Percentiles rank a stretch among this genome's conserved stretches.
Conservation (phyloP, 805 yeast genomes). For the Wickerhamiella alocasiicola region DNA sequence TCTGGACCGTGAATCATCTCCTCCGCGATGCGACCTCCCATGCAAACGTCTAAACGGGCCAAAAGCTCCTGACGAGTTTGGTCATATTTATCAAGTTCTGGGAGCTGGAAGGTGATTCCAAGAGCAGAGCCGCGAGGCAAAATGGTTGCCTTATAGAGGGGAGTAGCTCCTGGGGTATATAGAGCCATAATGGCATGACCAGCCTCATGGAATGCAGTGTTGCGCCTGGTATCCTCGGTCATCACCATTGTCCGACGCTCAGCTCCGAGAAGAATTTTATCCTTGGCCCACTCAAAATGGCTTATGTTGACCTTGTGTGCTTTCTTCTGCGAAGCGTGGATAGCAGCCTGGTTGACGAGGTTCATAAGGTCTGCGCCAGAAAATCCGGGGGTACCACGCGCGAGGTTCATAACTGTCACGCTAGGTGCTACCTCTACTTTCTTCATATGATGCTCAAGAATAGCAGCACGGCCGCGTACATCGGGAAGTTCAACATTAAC, state of each 20-base stretch:
- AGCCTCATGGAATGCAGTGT: conserved; percentile 97
- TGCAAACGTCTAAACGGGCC: conserved; percentile 89
- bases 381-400: conserved; percentile 95
- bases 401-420: conserved; percentile 81
- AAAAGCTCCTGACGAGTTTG: conserved; percentile 79
- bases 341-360: conserved; percentile 95
- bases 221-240: conserved; percentile 85
- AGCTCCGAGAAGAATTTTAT: conserved; percentile 94
- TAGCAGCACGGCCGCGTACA: conserved; percentile 92
- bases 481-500: conserved; percentile 95
- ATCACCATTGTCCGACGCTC: conserved; percentile 96
- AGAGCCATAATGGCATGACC: conserved; percentile 98
- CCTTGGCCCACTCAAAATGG: conserved; percentile 98
- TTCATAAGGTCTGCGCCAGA: conserved; percentile 98
- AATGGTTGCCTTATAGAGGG: conserved; percentile 91
- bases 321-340: conserved; percentile 84
- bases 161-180: conserved; percentile 88
- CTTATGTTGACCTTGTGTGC: conserved; percentile 82
- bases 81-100: conserved; percentile 96
- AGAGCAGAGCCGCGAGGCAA: conserved; percentile 93
- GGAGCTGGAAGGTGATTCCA: conserved; percentile 94
- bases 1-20: conserved; percentile 83
- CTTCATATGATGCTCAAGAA: conserved; percentile 79
- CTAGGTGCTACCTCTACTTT: conserved; percentile 75
- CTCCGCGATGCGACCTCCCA: conserved; percentile 99